Conservation (phyloP, 208 protist species). For the Crithidia sp. region DNA sequence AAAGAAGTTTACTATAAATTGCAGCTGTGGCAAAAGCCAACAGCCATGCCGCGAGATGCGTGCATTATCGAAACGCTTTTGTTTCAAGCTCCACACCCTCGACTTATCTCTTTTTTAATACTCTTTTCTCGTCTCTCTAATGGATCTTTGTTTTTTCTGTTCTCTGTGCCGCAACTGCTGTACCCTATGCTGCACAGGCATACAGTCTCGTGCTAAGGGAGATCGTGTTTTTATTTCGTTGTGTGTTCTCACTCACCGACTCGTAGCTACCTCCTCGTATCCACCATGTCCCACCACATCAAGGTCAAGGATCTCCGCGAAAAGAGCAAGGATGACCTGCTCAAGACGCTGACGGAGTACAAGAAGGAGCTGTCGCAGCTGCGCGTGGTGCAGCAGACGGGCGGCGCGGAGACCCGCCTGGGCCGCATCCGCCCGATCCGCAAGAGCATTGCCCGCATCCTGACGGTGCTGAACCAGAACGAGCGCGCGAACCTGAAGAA, state of each 20-base stretch:
- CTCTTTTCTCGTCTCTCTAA: too few relatives aligned
- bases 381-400: conserved; percentile 96
- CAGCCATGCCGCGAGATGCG: too few relatives aligned
- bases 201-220: conserved; percentile 1
- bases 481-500: conserved; percentile 92
- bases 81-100: too few relatives aligned
- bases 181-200: neutral
- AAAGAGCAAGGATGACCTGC: conserved; percentile 96
- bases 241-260: neutral
- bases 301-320: conserved; percentile 93
- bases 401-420: conserved; percentile 89
- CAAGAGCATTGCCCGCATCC: conserved; percentile 96
- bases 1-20: too few relatives aligned
- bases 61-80: too few relatives aligned
- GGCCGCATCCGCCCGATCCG: conserved; percentile 96
- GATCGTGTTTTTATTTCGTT: conserved; percentile 4
- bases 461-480: conserved; percentile 98
- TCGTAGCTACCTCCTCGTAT: conserved; percentile 7
- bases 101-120: too few relatives aligned
- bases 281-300: conserved; percentile 82
- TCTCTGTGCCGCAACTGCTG: too few relatives aligned
- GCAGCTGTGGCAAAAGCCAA: too few relatives aligned
- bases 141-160: too few relatives aligned
- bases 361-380: conserved; percentile 98
- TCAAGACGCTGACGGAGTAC: conserved; percentile 96